These are phyloP conservation scores for Phytopythium montanum DNA, from an alignment of 352 stramenopile species.

Conservation along the genomic window DNA sequence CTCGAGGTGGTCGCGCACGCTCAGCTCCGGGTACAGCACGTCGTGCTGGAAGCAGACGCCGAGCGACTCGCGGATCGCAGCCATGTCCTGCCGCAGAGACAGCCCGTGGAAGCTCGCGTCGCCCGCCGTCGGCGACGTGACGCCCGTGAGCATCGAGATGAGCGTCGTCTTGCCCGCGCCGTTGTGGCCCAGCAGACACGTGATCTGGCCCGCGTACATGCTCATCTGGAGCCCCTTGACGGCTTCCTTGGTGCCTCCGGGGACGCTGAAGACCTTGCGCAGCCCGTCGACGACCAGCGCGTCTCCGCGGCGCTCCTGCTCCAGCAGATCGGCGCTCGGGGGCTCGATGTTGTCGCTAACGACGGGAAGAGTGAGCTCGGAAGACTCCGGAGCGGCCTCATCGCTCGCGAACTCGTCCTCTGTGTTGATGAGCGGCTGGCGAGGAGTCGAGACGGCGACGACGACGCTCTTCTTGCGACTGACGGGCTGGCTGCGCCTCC, in stretches of 20 bases:
- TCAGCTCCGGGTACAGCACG: slow-evolving; percentile 73
- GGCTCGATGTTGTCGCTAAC: slow-evolving; percentile 27
- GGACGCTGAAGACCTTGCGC: slow-evolving; percentile 69
- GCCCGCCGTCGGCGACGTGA: slow-evolving; percentile 55
- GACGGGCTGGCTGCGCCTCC: slow-evolving; percentile 15
- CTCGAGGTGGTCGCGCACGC: slow-evolving; percentile 64
- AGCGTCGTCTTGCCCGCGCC: slow-evolving; percentile 89
- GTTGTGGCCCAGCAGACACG: slow-evolving; percentile 92
- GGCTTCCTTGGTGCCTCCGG: slow-evolving; percentile 74
- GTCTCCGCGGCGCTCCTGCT: slow-evolving; percentile 35
- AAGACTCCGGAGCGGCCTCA: not conserved
- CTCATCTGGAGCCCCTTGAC: slow-evolving; percentile 78
- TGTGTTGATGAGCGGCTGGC: not conserved
- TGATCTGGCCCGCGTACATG: slow-evolving; percentile 92
- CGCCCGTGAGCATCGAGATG: slow-evolving; percentile 90
- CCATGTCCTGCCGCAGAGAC: slow-evolving; percentile 72
- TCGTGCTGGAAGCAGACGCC: slow-evolving; percentile 86
- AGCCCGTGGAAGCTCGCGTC: slow-evolving; percentile 65
- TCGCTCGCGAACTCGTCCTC: not conserved
- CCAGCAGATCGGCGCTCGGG: slow-evolving; percentile 28
- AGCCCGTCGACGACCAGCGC: slow-evolving; percentile 36
- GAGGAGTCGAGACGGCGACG: slow-evolving; percentile 23
- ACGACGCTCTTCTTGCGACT: slow-evolving; percentile 26
- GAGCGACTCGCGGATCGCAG: slow-evolving; percentile 61
- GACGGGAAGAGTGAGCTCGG: not conserved